These are phyloP conservation scores for Hypoxylon sp. DNA, from an alignment of 2,329 filamentous ascomycete genomes.

Conservation along the genomic window DNA sequence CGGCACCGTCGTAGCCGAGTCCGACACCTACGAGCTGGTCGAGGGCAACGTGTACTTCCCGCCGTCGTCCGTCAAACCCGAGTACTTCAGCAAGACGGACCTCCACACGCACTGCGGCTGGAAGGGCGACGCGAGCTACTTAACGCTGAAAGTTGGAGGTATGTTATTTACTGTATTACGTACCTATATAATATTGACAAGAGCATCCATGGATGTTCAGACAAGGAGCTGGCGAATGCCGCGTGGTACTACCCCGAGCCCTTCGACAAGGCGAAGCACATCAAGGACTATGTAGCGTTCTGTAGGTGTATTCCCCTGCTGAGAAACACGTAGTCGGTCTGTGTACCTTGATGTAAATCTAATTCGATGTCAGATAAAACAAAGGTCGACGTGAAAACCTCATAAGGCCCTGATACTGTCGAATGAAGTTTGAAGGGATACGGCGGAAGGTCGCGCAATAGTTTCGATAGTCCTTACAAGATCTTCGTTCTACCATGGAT, in stretches of 20 bases:
- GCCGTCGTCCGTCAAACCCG: slow-evolving; percentile 58
- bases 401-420: neutral
- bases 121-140: slow-evolving; percentile 70
- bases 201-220: slow-evolving; percentile 51
- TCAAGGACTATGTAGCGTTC: slow-evolving; percentile 69
- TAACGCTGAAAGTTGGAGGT: slow-evolving; percentile 64
- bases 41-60: slow-evolving; percentile 71
- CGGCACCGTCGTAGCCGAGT: slow-evolving; percentile 63
- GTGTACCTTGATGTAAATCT: neutral
- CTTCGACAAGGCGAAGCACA: slow-evolving; percentile 60
- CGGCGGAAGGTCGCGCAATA: neutral
- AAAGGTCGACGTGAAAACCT: slow-evolving; percentile 38
- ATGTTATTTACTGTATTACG: slow-evolving; percentile 14
- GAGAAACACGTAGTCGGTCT: neutral
- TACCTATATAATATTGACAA: neutral
- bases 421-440: neutral
- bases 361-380: slow-evolving; percentile 37
- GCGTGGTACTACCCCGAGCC: slow-evolving; percentile 71
- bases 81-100: slow-evolving; percentile 60
- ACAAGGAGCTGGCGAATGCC: slow-evolving; percentile 62
- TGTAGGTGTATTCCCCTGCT: slow-evolving; percentile 57
- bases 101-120: slow-evolving; percentile 65
- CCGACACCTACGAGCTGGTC: slow-evolving; percentile 65
- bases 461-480: too few relatives aligned
- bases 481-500: neutral